These are phyloP conservation scores for Senna siamea DNA, from an alignment of 306 rosid species.

Conservation along the genomic window DNA sequence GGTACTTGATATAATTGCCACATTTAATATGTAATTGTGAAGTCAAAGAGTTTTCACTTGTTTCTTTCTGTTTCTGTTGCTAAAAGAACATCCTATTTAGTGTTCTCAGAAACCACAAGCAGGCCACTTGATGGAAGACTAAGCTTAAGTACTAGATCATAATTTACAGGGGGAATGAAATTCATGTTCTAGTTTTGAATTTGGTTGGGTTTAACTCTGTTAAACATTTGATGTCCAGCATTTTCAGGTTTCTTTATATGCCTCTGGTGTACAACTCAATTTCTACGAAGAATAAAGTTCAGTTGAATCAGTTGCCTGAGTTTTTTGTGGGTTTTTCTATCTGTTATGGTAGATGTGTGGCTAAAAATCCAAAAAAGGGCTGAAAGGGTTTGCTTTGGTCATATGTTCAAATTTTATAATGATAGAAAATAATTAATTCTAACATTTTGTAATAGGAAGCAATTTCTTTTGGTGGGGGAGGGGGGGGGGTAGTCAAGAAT, in stretches of 20 bases:
- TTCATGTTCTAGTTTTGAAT: neutral
- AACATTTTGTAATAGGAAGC: neutral
- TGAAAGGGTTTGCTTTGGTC: neutral
- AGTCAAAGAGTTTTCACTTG: neutral
- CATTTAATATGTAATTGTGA: neutral
- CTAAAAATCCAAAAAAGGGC: neutral
- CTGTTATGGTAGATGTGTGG: neutral
- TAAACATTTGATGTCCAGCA: neutral
- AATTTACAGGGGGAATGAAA: constrained; percentile 1
- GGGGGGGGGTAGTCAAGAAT: neutral
- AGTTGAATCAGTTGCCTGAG: neutral
- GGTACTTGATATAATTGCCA: neutral
- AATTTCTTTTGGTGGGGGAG: neutral
- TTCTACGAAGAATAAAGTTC: neutral
- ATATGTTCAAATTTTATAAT: neutral
- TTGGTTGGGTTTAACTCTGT: neutral
- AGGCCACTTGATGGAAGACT: neutral
- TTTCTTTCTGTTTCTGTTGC: neutral
- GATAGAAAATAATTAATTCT: neutral
- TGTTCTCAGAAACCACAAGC: neutral
- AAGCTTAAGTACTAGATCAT: neutral
- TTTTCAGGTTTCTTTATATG: neutral
- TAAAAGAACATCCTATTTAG: neutral
- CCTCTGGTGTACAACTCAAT: neutral
- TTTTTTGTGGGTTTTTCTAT: neutral